Percentiles rank a stretch among this genome's conserved stretches.
Evolutionary conservation across 306 rosid genomes (phyloP).

Genomic region (Lotus japonicus): DNA sequence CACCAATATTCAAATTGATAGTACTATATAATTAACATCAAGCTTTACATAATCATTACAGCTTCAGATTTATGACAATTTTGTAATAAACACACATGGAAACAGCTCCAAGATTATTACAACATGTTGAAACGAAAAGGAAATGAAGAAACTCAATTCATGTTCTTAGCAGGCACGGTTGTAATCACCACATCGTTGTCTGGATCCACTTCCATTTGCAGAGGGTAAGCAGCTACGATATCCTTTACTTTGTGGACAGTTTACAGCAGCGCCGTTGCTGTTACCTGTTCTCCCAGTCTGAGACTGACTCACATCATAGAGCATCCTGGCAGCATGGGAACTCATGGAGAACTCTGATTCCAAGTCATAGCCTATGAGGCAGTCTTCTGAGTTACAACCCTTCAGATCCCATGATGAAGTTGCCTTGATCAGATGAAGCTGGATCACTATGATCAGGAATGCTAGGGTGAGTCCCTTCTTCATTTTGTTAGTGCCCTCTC

Average conservation of each 20-base stretch:
- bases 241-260: not conserved
- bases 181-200: not conserved
- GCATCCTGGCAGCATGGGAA: slow-evolving; percentile 27
- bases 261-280: not conserved
- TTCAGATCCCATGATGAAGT: not conserved
- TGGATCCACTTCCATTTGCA: not conserved
- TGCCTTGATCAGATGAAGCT: not conserved
- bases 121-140: not conserved
- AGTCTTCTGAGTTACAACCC: slow-evolving; percentile 9
- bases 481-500: not conserved
- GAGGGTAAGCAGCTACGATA: slow-evolving; percentile 28
- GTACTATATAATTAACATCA: too few species aligned
- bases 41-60: not conserved
- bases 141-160: not conserved
- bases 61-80: not conserved
- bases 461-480: not conserved
- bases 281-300: not conserved
- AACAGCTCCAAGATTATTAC: not conserved
- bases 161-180: slow-evolving; percentile 11
- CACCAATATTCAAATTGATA: too few species aligned
- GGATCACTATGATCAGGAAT: slow-evolving; percentile 17
- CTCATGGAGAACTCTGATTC: slow-evolving; percentile 21
- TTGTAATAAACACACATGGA: not conserved
- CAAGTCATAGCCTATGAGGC: slow-evolving; percentile 15
- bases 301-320: not conserved